Evolutionary conservation across 2,329 filamentous ascomycete species (phyloP), one percentile per base, ranked within the genome.

Genomic region (Paracoccidioides lutzii): DNA sequence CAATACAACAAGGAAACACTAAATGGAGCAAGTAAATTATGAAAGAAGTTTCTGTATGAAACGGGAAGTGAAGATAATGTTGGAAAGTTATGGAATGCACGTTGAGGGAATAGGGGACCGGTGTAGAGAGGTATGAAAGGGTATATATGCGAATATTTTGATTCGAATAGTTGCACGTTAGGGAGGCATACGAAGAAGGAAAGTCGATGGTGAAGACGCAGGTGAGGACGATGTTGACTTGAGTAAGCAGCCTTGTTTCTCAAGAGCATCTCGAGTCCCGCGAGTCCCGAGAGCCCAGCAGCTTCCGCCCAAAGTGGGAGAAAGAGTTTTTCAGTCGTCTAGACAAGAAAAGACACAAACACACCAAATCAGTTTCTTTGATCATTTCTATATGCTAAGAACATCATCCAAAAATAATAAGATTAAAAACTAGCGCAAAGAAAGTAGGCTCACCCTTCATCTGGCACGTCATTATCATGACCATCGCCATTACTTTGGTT

Each of bases 291-390:
- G 61, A 62, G 30, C 62, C 65, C 45, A 71, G 66, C 42, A 72
- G 53, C 57, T 68, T 71, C 40, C 69, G 70, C 35, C 70, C 68
- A 37, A 73, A 49, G 53, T 58, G 70, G 57, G 69, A 67, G 33
- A 72, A 66, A 22, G 66, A 67, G 44, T 59, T 66, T 41, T 48
- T 53, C 22, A 32, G 43, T 46, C 42, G 45, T 33, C 55, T 57
- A 38, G 14, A 49, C 30, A 44, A 54, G 33, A 49, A 49, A 38
- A 50, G 15, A 50, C 8, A 38, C n/a, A 49, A 15, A 38, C 46
- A 15, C n/a, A 50, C 35, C 46, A 38, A 12, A 33, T 50, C 32
- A 50, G 46, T 50, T 38, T 50, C 46, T 38, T 50, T 37, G 46
- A 38, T 32, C n/a, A 38, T 15, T 38, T 33, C n/a, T 12, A 37